phyloP scores from a whole-genome alignment of 2,329 filamentous ascomycete genomes.

The Cladorrhinum sp. region DNA sequence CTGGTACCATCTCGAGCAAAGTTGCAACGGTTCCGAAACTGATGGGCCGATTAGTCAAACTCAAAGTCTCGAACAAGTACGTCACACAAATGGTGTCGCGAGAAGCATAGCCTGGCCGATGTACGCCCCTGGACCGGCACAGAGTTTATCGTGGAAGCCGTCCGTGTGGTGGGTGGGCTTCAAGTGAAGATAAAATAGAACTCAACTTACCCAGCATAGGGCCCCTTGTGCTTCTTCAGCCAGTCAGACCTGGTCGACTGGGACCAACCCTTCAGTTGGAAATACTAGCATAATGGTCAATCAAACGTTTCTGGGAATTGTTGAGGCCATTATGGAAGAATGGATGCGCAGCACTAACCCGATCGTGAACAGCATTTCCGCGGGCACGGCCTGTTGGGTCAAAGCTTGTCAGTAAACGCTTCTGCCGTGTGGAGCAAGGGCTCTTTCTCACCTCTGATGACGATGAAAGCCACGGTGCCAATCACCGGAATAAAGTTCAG shows the following conservation, averaged over 20 bases:
- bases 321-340: not conserved
- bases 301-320: not conserved
- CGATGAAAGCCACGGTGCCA: slow-evolving; percentile 76
- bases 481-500: slow-evolving; percentile 91
- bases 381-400: slow-evolving; percentile 42
- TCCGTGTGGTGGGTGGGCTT: not conserved
- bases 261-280: slow-evolving; percentile 85
- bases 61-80: slow-evolving; percentile 4
- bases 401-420: slow-evolving; percentile 16
- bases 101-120: slow-evolving; percentile 6
- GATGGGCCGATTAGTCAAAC: slow-evolving; percentile 6
- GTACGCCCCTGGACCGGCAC: not conserved
- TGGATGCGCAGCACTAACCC: slow-evolving; percentile 45
- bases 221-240: slow-evolving; percentile 65
- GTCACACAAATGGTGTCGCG: not conserved
- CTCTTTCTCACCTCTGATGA: slow-evolving; percentile 60
- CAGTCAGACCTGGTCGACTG: slow-evolving; percentile 62
- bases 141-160: not conserved
- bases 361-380: slow-evolving; percentile 49
- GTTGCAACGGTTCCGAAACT: slow-evolving; percentile 75
- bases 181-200: slow-evolving; percentile 11
- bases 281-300: slow-evolving; percentile 59
- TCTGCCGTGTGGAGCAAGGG: not conserved
- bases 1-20: slow-evolving; percentile 78
- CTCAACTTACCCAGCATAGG: slow-evolving; percentile 72